A percentile compares a stretch with the other conserved stretches of the same genome.
Conservation (phyloP, 2,329 filamentous ascomycete species). For the Colletotrichum horii region DNA sequence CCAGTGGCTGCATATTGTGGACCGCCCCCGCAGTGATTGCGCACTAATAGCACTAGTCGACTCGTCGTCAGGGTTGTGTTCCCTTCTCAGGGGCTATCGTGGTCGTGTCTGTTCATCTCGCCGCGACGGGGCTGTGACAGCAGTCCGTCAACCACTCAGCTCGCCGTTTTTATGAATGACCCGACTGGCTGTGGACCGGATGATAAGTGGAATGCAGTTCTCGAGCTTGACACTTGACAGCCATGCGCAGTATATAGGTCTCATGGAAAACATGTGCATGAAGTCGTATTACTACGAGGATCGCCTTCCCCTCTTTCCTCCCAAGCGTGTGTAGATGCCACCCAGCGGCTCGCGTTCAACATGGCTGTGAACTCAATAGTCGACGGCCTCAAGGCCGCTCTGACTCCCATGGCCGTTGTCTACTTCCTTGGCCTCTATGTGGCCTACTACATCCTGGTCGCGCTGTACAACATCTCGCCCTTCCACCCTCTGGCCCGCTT, state of each 20-base stretch:
- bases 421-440: background rate
- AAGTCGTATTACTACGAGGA: background rate
- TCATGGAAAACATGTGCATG: background rate
- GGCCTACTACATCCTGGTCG: background rate
- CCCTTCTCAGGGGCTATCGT: background rate
- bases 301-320: background rate
- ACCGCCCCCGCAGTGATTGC: background rate
- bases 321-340: background rate
- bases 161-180: constrained; percentile 1
- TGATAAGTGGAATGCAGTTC: background rate
- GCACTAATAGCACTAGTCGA: background rate
- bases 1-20: background rate
- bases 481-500: constrained; percentile 16
- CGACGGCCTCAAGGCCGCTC: background rate
- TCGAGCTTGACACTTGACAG: background rate
- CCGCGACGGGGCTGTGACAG: background rate
- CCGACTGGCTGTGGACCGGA: background rate
- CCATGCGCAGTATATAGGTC: constrained; percentile 3
- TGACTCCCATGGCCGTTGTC: constrained; percentile 4
- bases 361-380: constrained; percentile 2
- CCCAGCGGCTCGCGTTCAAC: background rate
- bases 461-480: constrained; percentile 13
- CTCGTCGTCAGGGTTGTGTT: background rate
- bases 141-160: background rate
- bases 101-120: background rate